A percentile compares a stretch with the other conserved stretches of the same genome.
Evolutionary conservation across 2,329 filamentous ascomycete species (phyloP).

Genomic region (Colletotrichum ledebouriae): DNA sequence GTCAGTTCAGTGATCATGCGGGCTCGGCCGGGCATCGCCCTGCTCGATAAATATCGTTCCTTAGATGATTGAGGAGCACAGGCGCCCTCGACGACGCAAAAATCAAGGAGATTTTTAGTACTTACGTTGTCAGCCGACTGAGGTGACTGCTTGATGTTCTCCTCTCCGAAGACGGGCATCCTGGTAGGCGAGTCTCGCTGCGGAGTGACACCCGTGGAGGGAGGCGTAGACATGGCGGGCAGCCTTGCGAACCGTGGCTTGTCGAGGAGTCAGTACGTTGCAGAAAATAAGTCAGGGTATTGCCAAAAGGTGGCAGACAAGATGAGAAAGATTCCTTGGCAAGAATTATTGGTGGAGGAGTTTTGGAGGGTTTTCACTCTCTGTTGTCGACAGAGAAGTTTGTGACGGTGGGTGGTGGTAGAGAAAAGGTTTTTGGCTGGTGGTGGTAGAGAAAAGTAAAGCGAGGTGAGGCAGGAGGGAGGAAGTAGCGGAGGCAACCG

Average conservation of each 20-base stretch:
- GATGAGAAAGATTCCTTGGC: conserved; percentile 38
- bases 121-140: conserved; percentile 27
- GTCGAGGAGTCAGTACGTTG: conserved; percentile 26
- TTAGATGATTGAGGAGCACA: not conserved
- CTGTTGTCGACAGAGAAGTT: conserved; percentile 18
- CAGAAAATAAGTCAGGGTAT: conserved; percentile 37
- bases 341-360: conserved; percentile 21
- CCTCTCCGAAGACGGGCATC: conserved; percentile 44
- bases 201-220: conserved; percentile 26
- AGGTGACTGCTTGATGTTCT: conserved; percentile 39
- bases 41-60: not conserved
- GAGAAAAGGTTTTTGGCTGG: conserved; percentile 19
- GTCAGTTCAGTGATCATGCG: not conserved
- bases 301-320: conserved; percentile 37
- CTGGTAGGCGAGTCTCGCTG: conserved; percentile 37
- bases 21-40: not conserved
- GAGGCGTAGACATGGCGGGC: conserved; percentile 38
- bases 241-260: conserved; percentile 13
- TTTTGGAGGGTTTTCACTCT: conserved; percentile 11
- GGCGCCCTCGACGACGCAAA: not conserved
- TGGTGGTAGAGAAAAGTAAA: not conserved
- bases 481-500: conserved; percentile 16
- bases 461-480: conserved; percentile 10
- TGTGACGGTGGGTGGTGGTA: conserved; percentile 13
- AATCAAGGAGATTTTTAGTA: not conserved